Conservation (phyloP, 2,329 filamentous ascomycete species). For the Aspergillus nomiae region DNA sequence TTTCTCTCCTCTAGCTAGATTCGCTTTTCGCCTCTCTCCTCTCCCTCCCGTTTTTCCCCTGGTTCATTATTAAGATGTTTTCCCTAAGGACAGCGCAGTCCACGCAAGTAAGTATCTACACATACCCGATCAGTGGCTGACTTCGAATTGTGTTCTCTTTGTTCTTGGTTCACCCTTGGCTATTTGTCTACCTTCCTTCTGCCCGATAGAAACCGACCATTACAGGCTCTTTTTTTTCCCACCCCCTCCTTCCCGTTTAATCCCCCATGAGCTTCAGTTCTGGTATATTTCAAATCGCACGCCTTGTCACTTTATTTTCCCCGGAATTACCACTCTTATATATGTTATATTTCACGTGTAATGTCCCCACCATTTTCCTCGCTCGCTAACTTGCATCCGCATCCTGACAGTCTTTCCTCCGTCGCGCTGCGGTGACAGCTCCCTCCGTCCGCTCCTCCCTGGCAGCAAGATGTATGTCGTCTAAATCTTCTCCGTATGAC, state of each 20-base stretch:
- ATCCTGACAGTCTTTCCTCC: constrained; percentile 57
- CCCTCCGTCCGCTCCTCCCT: constrained; percentile 53
- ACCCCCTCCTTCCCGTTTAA: neutral
- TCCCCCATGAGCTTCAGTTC: neutral
- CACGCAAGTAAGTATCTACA: constrained; percentile 39
- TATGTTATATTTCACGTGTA: neutral
- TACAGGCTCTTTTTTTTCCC: constrained; percentile 39
- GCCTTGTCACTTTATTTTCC: neutral
- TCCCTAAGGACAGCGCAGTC: constrained; percentile 43
- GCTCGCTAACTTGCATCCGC: neutral
- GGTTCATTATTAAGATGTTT: constrained; percentile 39
- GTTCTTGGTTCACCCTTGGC: constrained; percentile 6
- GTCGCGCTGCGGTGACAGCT: constrained; percentile 52
- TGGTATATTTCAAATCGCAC: neutral
- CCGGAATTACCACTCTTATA: neutral
- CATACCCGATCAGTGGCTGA: neutral
- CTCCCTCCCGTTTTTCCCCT: constrained; percentile 11
- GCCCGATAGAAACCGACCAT: constrained; percentile 34
- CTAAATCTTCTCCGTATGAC: neutral
- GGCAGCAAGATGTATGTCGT: constrained; percentile 56
- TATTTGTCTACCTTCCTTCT: constrained; percentile 50
- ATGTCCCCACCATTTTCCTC: neutral
- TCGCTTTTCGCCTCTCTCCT: constrained; percentile 14
- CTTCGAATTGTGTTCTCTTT: neutral
- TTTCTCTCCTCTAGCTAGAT: constrained; percentile 6